Percentiles rank a stretch among this genome's conserved stretches.
phyloP scores from a whole-genome alignment of 768 basidiomycete species.

The Exsudoporus frostii region DNA sequence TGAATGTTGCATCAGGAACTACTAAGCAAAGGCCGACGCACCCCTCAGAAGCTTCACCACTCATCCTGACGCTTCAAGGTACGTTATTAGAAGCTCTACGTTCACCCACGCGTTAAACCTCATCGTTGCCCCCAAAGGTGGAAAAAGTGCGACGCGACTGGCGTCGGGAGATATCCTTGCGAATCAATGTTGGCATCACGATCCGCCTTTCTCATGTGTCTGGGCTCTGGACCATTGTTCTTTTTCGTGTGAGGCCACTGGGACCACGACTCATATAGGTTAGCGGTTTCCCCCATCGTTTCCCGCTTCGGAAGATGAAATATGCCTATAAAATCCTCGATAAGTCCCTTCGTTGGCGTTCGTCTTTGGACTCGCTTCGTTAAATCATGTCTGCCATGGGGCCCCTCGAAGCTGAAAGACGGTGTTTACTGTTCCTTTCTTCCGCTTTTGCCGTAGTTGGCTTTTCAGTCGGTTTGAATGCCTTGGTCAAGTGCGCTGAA shows the following conservation, averaged over 20 bases:
- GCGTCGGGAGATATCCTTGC: neutral
- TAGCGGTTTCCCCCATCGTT: neutral
- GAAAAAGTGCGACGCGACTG: neutral
- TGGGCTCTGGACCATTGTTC: neutral
- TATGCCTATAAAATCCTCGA: constrained; percentile 1
- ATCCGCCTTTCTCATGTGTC: neutral
- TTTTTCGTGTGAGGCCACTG: neutral
- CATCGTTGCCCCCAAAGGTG: neutral
- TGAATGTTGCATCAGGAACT: neutral
- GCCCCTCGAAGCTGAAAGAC: constrained; percentile 7
- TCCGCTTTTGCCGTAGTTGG: constrained; percentile 30
- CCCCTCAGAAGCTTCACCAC: neutral
- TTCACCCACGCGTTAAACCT: neutral
- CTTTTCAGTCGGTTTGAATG: constrained; percentile 17
- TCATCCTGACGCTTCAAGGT: neutral
- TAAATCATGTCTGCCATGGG: constrained; percentile 5
- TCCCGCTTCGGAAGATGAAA: neutral
- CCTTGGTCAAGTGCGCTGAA: constrained; percentile 19
- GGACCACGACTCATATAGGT: neutral
- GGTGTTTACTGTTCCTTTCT: constrained; percentile 29
- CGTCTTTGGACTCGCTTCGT: neutral
- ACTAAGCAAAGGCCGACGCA: neutral
- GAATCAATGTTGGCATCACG: neutral
- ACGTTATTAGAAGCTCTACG: neutral
- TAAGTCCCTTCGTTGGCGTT: neutral